Conservation (phyloP, 179 eudicot genomes). For the Spergularia azorica region DNA sequence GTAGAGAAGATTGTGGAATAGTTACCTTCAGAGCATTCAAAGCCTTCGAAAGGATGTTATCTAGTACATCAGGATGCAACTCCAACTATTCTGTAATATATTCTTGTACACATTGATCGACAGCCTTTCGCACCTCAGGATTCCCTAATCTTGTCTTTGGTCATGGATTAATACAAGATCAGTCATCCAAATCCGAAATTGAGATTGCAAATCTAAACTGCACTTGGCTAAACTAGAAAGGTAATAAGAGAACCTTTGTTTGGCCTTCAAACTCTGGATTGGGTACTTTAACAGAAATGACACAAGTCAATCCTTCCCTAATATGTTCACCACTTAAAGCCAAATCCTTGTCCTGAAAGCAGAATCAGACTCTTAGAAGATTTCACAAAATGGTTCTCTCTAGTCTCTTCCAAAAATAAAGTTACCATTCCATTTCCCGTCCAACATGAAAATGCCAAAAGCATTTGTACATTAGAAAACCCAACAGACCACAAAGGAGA, state of each 20-base stretch:
- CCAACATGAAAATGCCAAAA: not conserved
- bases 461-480: too few relatives aligned
- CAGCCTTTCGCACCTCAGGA: constrained; percentile 85
- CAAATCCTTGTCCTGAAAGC: constrained; percentile 71
- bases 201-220: not conserved
- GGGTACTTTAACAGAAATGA: constrained; percentile 86
- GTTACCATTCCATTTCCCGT: too few relatives aligned
- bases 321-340: constrained; percentile 92
- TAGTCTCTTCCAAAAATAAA: not conserved
- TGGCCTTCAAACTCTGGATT: constrained; percentile 98
- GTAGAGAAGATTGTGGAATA: too few relatives aligned
- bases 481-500: not conserved
- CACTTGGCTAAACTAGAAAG: not conserved
- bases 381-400: not conserved
- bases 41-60: constrained; percentile 81
- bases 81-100: constrained; percentile 88
- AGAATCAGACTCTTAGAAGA: constrained; percentile 16
- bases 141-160: constrained; percentile 81
- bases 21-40: constrained; percentile 78
- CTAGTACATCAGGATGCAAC: constrained; percentile 94
- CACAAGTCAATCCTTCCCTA: constrained; percentile 88
- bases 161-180: constrained; percentile 20
- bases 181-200: not conserved
- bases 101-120: constrained; percentile 91
- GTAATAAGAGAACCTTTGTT: constrained; percentile 61